A percentile compares a stretch with the other conserved stretches of the same genome.
phyloP scores from a whole-genome alignment of 495 filamentous ascomycete genomes.

The Penicillium chermesinum region DNA sequence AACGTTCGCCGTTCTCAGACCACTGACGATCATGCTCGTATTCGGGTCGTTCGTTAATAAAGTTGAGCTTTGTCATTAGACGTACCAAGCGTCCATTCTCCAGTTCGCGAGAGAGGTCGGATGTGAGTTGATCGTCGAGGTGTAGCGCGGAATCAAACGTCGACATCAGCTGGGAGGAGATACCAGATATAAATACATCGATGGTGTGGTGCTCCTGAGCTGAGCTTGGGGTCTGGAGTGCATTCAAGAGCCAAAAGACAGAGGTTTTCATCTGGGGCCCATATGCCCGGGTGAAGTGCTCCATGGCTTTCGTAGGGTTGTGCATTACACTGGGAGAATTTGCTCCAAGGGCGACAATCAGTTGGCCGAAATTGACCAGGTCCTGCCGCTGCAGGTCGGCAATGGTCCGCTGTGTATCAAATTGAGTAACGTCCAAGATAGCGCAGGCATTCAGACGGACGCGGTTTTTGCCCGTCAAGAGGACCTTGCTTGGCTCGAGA shows the following conservation, averaged over 20 bases:
- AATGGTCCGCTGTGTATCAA: constrained; percentile 59
- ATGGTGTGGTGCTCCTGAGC: constrained; percentile 60
- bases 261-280: constrained; percentile 67
- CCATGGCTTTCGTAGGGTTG: constrained; percentile 57
- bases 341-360: constrained; percentile 73
- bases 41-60: constrained; percentile 85
- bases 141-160: constrained; percentile 71
- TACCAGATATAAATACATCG: constrained; percentile 68
- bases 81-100: constrained; percentile 88
- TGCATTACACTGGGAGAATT: constrained; percentile 53
- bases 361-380: constrained; percentile 75
- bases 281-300: constrained; percentile 67
- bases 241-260: constrained; percentile 68
- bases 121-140: constrained; percentile 65
- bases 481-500: constrained; percentile 77
- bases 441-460: constrained; percentile 85
- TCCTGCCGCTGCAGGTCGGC: constrained; percentile 82
- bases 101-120: constrained; percentile 69
- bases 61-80: constrained; percentile 74
- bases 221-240: constrained; percentile 28
- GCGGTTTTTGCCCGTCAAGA: constrained; percentile 65
- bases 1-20: constrained; percentile 88
- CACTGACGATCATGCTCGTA: constrained; percentile 67
- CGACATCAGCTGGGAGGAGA: constrained; percentile 65
- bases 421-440: constrained; percentile 80